A percentile compares a stretch with the other conserved stretches of the same genome.
phyloP scores from a whole-genome alignment of 148 eudicot species.

The Salicornia ramosissima region DNA sequence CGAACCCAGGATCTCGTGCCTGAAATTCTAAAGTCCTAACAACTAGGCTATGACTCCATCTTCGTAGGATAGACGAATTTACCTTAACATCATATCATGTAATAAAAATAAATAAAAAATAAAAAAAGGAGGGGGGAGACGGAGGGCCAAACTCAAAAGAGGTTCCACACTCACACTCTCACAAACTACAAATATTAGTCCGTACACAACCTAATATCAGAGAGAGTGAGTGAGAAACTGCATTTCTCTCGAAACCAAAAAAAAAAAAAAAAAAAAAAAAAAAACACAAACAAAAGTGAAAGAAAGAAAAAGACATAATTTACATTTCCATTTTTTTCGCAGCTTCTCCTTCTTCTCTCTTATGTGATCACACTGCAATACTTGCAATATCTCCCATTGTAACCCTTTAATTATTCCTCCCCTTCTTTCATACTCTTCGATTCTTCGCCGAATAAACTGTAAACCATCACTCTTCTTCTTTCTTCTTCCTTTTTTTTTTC shows the following conservation, averaged over 20 bases:
- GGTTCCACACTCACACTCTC: conserved; percentile 4
- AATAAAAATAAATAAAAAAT: neutral
- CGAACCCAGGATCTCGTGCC: too few relatives aligned
- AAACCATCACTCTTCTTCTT: neutral
- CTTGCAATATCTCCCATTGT: neutral
- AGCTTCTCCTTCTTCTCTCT: neutral
- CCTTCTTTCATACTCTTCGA: neutral
- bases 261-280: conserved; percentile 4
- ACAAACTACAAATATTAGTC: conserved; percentile 3
- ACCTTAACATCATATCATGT: too few relatives aligned
- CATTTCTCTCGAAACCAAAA: neutral
- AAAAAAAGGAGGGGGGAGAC: neutral
- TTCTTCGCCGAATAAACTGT: neutral
- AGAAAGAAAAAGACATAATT: neutral
- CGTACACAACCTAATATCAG: neutral
- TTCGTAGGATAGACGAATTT: too few relatives aligned
- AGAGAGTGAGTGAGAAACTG: neutral
- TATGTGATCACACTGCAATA: conserved; percentile 11
- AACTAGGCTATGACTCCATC: too few relatives aligned
- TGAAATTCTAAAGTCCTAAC: too few relatives aligned
- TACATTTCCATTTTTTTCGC: neutral
- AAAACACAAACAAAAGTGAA: neutral
- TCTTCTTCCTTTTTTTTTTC: neutral
- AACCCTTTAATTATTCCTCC: neutral
- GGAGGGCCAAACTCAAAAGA: conserved; percentile 2